Evolutionary conservation across 228 moss, liverwort and hornwort genomes (phyloP), one percentile per base, ranked within the genome.

Genomic region (Sphagnum fallax): DNA sequence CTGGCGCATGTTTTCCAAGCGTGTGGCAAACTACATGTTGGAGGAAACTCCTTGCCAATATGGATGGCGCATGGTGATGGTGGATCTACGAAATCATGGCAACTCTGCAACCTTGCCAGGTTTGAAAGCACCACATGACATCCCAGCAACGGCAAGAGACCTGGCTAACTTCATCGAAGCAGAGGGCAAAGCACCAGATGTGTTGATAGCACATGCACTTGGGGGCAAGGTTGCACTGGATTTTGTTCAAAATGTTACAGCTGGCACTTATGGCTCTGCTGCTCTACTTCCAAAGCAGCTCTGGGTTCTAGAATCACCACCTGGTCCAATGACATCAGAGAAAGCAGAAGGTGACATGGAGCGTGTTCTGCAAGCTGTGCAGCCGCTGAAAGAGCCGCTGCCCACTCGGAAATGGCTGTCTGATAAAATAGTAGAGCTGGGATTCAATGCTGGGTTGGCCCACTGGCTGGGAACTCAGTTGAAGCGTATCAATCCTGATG

Each of bases 381-480:
- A 85, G 76, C 68, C 80, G 71, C 82, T 93, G 75, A 89, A 93
- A 5, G 78, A 90, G 69, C 93, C 93, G 62, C 52, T 97, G 69
- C 88, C 91, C 59, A 90, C 97, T 18, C 80, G 89, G 70, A 97
- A 93, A 82, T 98, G 97, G 93, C 75, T 98, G 76, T 71, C 86
- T 61, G 73, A 90, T 52, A 87, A 87, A 75, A 85, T 93, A 87
- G 71, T 77, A 16, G 66, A 75, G 58, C 65, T 73, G 32, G 97
- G 97, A 12, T 93, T 93, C 70, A 91, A 93, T 5, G 87, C 72
- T 67, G 82, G 86, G 49, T 85, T 98, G 10, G 76, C 97, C 18
- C 90, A 91, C 72, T 98, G 97, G 97, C 74, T 98, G 75, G 97
- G 90, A 52, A 98, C 93, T 79, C 93, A 98, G 70, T 73, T 98